Evolutionary conservation across 257 asterid genomes (phyloP).

Genomic region (Solanum clarkiae): DNA sequence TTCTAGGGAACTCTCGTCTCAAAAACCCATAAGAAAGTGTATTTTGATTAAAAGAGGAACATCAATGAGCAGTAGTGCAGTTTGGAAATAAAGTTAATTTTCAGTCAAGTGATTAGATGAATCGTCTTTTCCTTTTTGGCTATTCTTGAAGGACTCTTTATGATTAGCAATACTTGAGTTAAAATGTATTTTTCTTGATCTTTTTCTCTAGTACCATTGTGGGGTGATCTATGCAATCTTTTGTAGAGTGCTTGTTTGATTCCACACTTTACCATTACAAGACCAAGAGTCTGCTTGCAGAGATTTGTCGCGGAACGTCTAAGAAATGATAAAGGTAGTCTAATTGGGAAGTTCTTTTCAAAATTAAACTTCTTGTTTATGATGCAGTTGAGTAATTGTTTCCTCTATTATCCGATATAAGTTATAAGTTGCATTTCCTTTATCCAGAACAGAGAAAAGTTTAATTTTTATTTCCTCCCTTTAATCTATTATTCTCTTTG

Average conservation of each 20-base stretch:
- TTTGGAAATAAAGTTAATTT: background rate
- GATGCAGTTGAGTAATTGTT: background rate
- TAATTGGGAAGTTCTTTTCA: background rate
- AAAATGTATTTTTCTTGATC: background rate
- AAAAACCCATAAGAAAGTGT: background rate
- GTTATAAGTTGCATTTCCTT: background rate
- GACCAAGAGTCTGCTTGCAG: constrained; percentile 21
- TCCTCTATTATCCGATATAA: background rate
- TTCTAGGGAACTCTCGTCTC: too few species aligned
- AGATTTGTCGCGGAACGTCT: constrained; percentile 11
- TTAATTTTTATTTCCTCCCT: background rate
- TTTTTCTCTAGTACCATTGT: background rate
- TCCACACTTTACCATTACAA: constrained; percentile 11
- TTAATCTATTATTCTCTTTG: background rate
- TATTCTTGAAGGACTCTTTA: background rate
- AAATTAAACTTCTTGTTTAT: background rate
- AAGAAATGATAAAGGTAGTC: constrained; percentile 39
- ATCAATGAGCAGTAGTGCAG: background rate
- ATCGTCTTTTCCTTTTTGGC: background rate
- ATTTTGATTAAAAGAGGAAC: background rate
- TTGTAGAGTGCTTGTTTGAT: background rate
- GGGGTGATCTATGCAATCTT: background rate
- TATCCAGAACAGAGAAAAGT: background rate
- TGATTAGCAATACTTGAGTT: background rate
- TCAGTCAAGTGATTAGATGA: background rate